phyloP scores from a whole-genome alignment of 805 yeast genomes.

The Lachancea nothofagi region DNA sequence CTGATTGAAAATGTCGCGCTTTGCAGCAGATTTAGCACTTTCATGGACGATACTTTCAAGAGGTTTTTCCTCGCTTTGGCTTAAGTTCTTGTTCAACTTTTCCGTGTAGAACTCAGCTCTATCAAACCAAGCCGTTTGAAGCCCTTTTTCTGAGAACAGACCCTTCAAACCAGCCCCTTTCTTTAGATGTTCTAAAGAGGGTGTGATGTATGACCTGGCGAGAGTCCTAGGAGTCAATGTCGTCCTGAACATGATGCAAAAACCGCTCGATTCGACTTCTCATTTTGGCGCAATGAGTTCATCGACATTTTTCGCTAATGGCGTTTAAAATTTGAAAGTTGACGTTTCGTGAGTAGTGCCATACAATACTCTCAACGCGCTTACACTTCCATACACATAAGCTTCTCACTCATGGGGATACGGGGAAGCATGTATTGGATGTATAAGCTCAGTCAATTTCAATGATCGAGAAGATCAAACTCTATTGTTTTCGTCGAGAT shows the following conservation, averaged over 20 bases:
- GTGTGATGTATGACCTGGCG: conserved; percentile 19
- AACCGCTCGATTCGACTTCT: not conserved
- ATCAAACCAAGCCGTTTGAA: conserved; percentile 47
- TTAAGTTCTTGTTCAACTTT: conserved; percentile 36
- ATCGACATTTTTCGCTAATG: not conserved
- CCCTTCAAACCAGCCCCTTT: conserved; percentile 42
- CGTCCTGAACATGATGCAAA: conserved; percentile 6
- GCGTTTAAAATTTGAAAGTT: conserved; percentile 1
- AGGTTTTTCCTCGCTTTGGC: conserved; percentile 23
- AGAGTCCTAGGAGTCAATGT: conserved; percentile 6
- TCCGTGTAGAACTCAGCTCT: conserved; percentile 38
- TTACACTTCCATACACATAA: too few species aligned
- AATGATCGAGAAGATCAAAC: too few species aligned
- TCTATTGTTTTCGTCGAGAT: too few species aligned
- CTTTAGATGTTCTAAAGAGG: conserved; percentile 23
- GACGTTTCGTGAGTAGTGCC: too few species aligned
- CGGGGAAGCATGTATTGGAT: too few species aligned
- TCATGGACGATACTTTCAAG: conserved; percentile 25
- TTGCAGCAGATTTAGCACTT: conserved; percentile 27
- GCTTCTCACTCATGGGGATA: too few species aligned
- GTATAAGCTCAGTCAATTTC: too few species aligned
- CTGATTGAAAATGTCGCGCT: conserved; percentile 33
- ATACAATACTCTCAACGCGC: too few species aligned
- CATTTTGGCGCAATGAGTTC: not conserved
- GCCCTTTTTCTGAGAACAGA: conserved; percentile 41